Percentiles rank a stretch among this genome's conserved stretches.
Conservation (phyloP, 2,329 filamentous ascomycete genomes). For the Colletotrichum sidae region DNA sequence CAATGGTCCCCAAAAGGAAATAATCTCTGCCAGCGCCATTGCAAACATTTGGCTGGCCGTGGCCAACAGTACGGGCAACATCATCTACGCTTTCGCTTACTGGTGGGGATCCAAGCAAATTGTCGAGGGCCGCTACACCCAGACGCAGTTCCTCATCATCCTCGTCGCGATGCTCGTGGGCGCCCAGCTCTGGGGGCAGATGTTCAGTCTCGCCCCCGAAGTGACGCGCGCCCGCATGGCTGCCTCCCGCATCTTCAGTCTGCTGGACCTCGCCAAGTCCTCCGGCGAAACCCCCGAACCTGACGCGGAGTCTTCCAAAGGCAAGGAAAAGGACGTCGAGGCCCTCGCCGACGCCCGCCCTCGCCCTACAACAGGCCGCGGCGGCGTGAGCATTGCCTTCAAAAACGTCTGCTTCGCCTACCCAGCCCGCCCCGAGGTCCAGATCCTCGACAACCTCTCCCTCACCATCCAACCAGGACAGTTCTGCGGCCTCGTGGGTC, state of each 20-base stretch:
- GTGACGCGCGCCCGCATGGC: conserved; percentile 75
- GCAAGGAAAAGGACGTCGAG: conserved; percentile 52
- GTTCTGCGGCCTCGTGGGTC: conserved; percentile 73
- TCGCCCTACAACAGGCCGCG: conserved; percentile 40
- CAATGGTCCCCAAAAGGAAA: conserved; percentile 65
- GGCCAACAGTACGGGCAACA: conserved; percentile 70
- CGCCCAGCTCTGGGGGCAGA: conserved; percentile 78
- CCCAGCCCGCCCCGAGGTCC: conserved; percentile 68
- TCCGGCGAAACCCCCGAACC: conserved; percentile 34
- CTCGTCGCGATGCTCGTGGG: conserved; percentile 78
- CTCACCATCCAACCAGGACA: conserved; percentile 68
- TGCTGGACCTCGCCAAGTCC: conserved; percentile 56
- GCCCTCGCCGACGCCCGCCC: conserved; percentile 45
- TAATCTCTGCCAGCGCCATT: conserved; percentile 58
- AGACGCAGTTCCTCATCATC: conserved; percentile 80
- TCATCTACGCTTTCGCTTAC: conserved; percentile 81
- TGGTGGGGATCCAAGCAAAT: conserved; percentile 84
- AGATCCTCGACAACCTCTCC: conserved; percentile 67
- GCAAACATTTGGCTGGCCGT: conserved; percentile 72
- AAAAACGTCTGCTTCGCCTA: conserved; percentile 73
- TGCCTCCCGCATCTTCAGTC: conserved; percentile 66
- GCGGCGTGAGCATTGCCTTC: conserved; percentile 64
- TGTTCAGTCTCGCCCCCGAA: conserved; percentile 81
- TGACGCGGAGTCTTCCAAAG: conserved; percentile 38
- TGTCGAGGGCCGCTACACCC: conserved; percentile 70